These are phyloP conservation scores for Xylaria venustula DNA, from an alignment of 495 filamentous ascomycete species.

Conservation along the genomic window DNA sequence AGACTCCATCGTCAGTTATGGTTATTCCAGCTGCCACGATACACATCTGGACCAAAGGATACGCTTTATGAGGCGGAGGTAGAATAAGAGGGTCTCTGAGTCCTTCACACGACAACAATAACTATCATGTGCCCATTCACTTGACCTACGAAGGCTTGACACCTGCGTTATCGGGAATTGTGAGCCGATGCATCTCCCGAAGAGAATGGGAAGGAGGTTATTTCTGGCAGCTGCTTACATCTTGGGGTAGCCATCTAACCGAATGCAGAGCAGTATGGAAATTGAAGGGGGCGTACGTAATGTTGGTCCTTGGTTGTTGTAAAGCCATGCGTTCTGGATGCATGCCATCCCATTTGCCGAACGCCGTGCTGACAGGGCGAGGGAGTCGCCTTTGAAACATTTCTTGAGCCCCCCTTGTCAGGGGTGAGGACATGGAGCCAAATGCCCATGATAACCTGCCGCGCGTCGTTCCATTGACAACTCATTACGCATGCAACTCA, in stretches of 20 bases:
- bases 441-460: not conserved
- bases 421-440: not conserved
- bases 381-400: not conserved
- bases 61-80: no score
- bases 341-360: not conserved
- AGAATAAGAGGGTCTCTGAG: no score
- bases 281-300: not conserved
- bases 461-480: no score
- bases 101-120: no score
- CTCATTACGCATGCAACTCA: no score
- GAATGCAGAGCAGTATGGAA: not conserved
- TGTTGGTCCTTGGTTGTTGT: not conserved
- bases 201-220: not conserved
- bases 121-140: no score
- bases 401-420: not conserved
- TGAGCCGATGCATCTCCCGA: not conserved
- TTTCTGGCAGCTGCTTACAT: not conserved
- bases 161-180: not conserved
- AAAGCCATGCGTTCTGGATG: not conserved
- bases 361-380: not conserved
- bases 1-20: no score
- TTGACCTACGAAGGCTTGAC: not conserved
- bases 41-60: no score
- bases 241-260: not conserved
- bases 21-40: no score